Evolutionary conservation across 441 rosid genomes (phyloP), one percentile per base, ranked within the genome.

Genomic region (Manihot esculenta): DNA sequence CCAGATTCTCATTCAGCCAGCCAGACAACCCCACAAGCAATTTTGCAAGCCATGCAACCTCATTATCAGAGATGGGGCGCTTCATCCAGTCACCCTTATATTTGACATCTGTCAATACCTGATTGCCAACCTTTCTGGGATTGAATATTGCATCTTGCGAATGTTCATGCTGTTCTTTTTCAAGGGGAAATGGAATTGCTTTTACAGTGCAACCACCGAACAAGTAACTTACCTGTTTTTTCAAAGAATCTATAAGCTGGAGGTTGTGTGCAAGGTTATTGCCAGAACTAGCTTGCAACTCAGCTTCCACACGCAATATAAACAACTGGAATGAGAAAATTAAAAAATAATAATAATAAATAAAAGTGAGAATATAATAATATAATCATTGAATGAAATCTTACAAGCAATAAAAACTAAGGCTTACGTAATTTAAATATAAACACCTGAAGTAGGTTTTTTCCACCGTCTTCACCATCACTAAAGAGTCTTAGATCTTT

Each of bases 21-120:
- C 62, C 59, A 1, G 98, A 93, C 38, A 87, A 76, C 80, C 72
- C 75, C 70, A 91, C 83, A 15, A 94, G 83, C 69, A 86, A 64
- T 70, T 86, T 88, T 4, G 86, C 97, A 45, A 94, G 87, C 96
- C 92, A 94, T 47, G 84, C 89, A 42, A 94, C 80, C 80, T 91
- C 98, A 50, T 89, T 88, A 26, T 81, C 81, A 2, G 98, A 94
- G 58, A 85, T 77, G 0, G 98, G 98, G 20, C 95, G 93, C 64
- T 79, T 88, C 93, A 94, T 89, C 93, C 92, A 84, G 72, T 94
- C 97, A 20, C 95, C 96, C 77, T 87, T 88, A 84, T 85, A 91
- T 70, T 81, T 83, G 70, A 82, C 57, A 45, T 76, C 62, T 11
- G 75, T 69, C 68, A 72, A 70, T 35, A 83, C 74, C 76, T 75